These are phyloP conservation scores for Amylocarpus encephaloides DNA, from an alignment of 2,329 filamentous ascomycete species.

Conservation along the genomic window DNA sequence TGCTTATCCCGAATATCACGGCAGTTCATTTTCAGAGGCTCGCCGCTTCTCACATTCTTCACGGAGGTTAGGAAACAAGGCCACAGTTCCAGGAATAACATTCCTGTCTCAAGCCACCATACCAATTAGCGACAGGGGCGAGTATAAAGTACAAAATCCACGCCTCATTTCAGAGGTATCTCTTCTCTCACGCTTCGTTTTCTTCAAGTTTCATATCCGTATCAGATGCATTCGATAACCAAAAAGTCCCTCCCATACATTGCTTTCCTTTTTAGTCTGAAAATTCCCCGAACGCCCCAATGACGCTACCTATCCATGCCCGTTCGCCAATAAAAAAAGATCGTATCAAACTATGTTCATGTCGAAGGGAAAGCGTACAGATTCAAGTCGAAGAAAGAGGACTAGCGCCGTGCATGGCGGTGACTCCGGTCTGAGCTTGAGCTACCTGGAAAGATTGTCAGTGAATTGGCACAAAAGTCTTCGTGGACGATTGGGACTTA, in stretches of 20 bases:
- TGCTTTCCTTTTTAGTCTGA: no score
- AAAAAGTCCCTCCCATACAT: no score
- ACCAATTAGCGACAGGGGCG: background rate
- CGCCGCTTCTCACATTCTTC: no score
- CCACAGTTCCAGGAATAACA: background rate
- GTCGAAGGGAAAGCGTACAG: background rate
- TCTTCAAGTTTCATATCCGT: no score
- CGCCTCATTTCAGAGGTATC: background rate
- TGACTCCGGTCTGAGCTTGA: slow-evolving; percentile 27
- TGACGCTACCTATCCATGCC: background rate
- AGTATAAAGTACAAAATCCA: background rate
- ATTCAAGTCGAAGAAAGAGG: background rate
- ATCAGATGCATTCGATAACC: no score
- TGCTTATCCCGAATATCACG: no score
- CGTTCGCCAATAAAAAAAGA: background rate
- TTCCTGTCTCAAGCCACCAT: background rate
- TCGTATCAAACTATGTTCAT: background rate
- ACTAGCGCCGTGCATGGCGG: background rate
- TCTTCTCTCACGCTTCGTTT: background rate
- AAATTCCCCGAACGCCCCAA: background rate
- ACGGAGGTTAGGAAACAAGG: no score
- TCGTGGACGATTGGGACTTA: slow-evolving; percentile 18
- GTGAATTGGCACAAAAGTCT: slow-evolving; percentile 3
- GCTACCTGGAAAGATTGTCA: slow-evolving; percentile 23
- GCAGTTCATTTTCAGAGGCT: no score